Base-by-base conservation (phyloP, 1,284 basidiomycete genomes). In the Moniliella sp. region DNA sequence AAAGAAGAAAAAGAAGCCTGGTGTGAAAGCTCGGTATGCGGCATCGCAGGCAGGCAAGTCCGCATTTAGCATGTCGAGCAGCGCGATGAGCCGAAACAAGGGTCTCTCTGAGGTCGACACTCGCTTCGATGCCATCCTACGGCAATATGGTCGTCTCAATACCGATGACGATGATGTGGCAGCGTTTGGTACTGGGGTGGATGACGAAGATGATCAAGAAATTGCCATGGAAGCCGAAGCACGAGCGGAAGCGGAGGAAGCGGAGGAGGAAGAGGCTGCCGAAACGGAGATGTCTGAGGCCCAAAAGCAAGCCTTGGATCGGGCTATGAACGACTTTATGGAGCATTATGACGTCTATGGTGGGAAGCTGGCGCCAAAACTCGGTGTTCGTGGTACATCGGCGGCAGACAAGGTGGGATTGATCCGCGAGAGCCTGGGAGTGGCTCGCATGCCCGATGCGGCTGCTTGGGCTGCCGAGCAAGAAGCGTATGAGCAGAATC, bases 321-420 rank as follows among this genome's bases (percentile, higher is more conserved):
- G 68, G 0, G 82, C 94, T 68, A 74, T 97, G 68, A 75, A 88
- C 60, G 82, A 93, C 50, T 97, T 97, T 61, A 66, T 97, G 36
- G 74, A 78, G 32, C 78, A 81, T 48, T 93, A 81, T 54, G 88
- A 97, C 57, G 65, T 81, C n/a, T 80, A 83, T 14, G 78, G 82
- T 17, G 63, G 65, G 32, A 81, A 80, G 56, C 71, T 88, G 66
- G 74, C 73, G 40, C 76, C 69, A 32, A 32, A 38, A 4, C 43
- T 57, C n/a, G 54, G 54, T 11, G 45, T 35, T 9, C 38, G 34
- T 12, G 42, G 41, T 7, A 41, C 53, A 2, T 46, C 51, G 3
- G 11, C 72, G 71, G 39, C 69, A 81, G 25, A 55, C 68, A 78
- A n/a, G 66, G 91, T 59, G 75, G 77, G 39, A 2, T 39, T 56